Evolutionary conservation across 257 asterid genomes (phyloP), one percentile per base, ranked within the genome.

Genomic region (Solanum peruvianum): DNA sequence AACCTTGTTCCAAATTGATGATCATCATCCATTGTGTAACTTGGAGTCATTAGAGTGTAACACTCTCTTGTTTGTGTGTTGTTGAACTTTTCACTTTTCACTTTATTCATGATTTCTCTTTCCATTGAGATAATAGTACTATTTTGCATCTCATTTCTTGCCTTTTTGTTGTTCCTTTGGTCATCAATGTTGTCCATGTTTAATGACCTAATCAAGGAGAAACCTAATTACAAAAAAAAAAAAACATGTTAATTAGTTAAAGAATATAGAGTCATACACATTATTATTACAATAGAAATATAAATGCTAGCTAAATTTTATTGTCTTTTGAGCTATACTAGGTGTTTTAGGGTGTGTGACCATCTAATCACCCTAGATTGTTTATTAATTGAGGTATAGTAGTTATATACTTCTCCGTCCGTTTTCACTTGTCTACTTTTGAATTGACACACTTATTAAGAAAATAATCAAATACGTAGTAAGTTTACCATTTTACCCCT

Each of bases 141-240:
- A 87, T 89, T 87, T 7, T 84, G 90, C 70, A 83, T 66, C 42
- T 77, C 88, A 1, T 86, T 89, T 69, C 93, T 86, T 18, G 91
- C 77, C 87, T 85, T 92, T 66, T 94, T 93, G 6, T 89, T 85
- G 86, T 23, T 86, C 18, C 89, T 88, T 44, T 84, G 85, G 2
- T 72, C 23, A 11, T 62, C 14, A 2, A 18, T 85, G 25, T 41
- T 89, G 47, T 88, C 91, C 85, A 86, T 86, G 89, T 91, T 91
- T 44, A 87, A 58, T 37, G 92, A 86, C 49, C 52, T 85, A 87
- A 93, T 71, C 66, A 91, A 90, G 25, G 90, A 75, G 52, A 91
- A 89, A 67, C 88, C 87, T 35, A 69, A 49, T 76, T 31, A 18
- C 4, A 80, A 5, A 81, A 52, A 6, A 31, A 27, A 27, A 6